Evolutionary conservation across 192 early-diverging fungal species (phyloP).

Genomic region (Cladochytrium replicatum): DNA sequence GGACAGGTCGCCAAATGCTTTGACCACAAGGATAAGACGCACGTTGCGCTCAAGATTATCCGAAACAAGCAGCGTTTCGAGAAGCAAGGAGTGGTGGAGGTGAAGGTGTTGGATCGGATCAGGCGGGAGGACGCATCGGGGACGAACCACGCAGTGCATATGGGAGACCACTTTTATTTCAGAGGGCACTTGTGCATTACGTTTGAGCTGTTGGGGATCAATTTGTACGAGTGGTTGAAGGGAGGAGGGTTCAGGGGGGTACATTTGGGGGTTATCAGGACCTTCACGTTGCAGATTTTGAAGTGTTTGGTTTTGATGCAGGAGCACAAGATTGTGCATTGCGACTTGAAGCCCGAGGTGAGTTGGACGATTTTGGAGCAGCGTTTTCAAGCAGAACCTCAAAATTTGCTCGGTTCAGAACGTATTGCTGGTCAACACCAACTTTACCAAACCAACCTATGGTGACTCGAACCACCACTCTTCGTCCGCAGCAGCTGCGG

Average conservation of each 20-base stretch:
- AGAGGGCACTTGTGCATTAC: conserved; percentile 92
- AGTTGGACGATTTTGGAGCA: not conserved
- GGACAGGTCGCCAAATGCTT: conserved; percentile 90
- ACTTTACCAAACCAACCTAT: conserved; percentile 20
- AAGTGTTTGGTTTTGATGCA: conserved; percentile 66
- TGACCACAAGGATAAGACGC: conserved; percentile 82
- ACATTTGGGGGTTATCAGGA: conserved; percentile 58
- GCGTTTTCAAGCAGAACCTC: not conserved
- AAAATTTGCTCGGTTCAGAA: conserved; percentile 38
- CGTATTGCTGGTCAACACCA: conserved; percentile 66
- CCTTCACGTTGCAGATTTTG: conserved; percentile 74
- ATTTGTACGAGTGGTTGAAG: conserved; percentile 96
- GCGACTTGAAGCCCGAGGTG: conserved; percentile 95
- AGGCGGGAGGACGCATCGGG: conserved; percentile 50
- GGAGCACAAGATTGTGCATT: conserved; percentile 76
- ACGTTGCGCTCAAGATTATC: conserved; percentile 90
- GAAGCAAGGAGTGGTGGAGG: conserved; percentile 86
- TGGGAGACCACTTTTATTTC: conserved; percentile 88
- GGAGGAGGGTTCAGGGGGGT: conserved; percentile 85
- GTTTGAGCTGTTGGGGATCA: conserved; percentile 86
- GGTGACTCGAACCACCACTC: conserved; percentile 18
- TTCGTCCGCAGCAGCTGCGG: not conserved
- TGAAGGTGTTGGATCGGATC: conserved; percentile 83
- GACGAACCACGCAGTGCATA: conserved; percentile 71
- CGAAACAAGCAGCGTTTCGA: conserved; percentile 95